Percentiles rank a stretch among this genome's conserved stretches.
These are phyloP conservation scores for Alternaria infectoria DNA, from an alignment of 2,329 filamentous ascomycete species.

Conservation along the genomic window DNA sequence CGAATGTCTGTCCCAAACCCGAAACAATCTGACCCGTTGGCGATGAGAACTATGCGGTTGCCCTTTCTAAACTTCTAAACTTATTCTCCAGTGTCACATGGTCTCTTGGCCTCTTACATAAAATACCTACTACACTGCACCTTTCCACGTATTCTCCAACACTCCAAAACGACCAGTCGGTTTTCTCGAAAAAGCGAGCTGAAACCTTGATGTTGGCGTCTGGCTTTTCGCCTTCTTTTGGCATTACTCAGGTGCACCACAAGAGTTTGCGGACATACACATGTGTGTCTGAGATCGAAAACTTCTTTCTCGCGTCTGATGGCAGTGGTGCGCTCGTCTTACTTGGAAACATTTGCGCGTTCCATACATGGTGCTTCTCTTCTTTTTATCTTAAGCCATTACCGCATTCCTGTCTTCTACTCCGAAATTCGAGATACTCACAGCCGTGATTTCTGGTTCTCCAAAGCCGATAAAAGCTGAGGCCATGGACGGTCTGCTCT, in stretches of 20 bases:
- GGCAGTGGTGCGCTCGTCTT: background rate
- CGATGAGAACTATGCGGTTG: background rate
- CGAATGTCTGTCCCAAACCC: background rate
- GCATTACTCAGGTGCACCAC: too few relatives aligned
- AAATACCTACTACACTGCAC: too few relatives aligned
- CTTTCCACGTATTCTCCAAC: background rate
- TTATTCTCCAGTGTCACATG: too few relatives aligned
- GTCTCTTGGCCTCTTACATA: too few relatives aligned
- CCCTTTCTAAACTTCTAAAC: too few relatives aligned
- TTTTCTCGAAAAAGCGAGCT: too few relatives aligned
- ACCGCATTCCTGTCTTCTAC: background rate
- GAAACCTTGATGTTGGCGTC: background rate
- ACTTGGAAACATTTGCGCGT: rapidly evolving
- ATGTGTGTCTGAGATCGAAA: too few relatives aligned
- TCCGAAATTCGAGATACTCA: rapidly evolving
- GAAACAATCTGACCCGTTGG: background rate
- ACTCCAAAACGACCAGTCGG: background rate
- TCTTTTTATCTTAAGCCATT: background rate
- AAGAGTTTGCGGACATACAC: too few relatives aligned
- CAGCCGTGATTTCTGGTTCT: background rate
- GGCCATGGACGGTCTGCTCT: background rate
- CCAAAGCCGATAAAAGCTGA: background rate
- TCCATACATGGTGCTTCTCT: background rate
- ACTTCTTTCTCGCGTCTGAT: background rate
- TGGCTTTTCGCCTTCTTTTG: background rate